A percentile compares a stretch with the other conserved stretches of the same genome.
These are phyloP conservation scores for Cicer judaicum DNA, from an alignment of 306 rosid genomes.

Conservation along the genomic window DNA sequence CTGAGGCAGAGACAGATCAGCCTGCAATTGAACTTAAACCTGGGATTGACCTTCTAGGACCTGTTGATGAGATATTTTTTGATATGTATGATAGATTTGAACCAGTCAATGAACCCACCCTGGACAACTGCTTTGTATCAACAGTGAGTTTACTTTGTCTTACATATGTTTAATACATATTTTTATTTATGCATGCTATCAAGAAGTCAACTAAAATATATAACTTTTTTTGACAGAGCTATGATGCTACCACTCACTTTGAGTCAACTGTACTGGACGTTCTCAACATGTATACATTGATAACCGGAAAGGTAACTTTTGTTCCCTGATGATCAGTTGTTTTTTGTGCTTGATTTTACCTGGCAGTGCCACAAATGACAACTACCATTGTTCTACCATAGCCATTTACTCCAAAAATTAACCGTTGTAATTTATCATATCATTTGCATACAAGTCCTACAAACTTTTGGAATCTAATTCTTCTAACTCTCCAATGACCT, in stretches of 20 bases:
- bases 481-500: no score
- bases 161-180: not conserved
- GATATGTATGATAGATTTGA: slow-evolving; percentile 86
- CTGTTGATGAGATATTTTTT: slow-evolving; percentile 87
- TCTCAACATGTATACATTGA: slow-evolving; percentile 91
- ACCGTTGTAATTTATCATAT: not conserved
- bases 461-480: no score
- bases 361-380: slow-evolving; percentile 8
- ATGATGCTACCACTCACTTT: slow-evolving; percentile 96
- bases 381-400: slow-evolving; percentile 5
- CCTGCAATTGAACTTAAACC: slow-evolving; percentile 88
- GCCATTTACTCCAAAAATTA: not conserved
- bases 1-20: slow-evolving; percentile 92
- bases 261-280: slow-evolving; percentile 91
- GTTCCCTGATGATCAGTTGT: slow-evolving; percentile 16
- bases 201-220: slow-evolving; percentile 5
- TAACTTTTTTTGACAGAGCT: slow-evolving; percentile 66
- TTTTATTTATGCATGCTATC: not conserved
- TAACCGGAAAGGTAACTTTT: slow-evolving; percentile 83
- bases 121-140: slow-evolving; percentile 94
- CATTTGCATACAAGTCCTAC: not conserved
- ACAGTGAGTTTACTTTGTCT: slow-evolving; percentile 60
- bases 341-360: slow-evolving; percentile 30
- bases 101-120: slow-evolving; percentile 87
- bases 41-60: slow-evolving; percentile 92